Conservation (phyloP, 1,284 basidiomycete genomes). For the Taiwanofungus camphoratus region DNA sequence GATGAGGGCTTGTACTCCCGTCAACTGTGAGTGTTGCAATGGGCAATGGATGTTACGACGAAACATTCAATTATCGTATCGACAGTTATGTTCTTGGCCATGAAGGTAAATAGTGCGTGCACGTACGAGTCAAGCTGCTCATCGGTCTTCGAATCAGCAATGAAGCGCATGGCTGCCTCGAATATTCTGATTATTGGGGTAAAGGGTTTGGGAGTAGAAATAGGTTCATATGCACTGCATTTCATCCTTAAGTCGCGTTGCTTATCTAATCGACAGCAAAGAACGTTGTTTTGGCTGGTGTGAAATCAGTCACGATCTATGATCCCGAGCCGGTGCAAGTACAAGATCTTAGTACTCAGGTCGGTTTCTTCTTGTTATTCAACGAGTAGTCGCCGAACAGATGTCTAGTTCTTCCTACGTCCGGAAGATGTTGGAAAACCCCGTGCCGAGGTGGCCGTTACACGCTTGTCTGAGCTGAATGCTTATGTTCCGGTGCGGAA, state of each 20-base stretch:
- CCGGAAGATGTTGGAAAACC: conserved; percentile 84
- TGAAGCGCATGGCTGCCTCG: conserved; percentile 98
- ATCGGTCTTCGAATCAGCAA: conserved; percentile 53
- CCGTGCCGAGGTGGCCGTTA: conserved; percentile 80
- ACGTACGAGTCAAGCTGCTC: background rate
- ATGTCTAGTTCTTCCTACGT: conserved; percentile 86
- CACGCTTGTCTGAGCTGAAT: conserved; percentile 94
- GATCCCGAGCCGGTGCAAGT: conserved; percentile 87
- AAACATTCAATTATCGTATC: conserved; percentile 8
- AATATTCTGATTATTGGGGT: conserved; percentile 94
- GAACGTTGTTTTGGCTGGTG: conserved; percentile 92
- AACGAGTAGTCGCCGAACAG: conserved; percentile 6
- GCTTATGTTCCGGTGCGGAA: conserved; percentile 92
- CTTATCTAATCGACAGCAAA: conserved; percentile 65
- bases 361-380: conserved; percentile 9
- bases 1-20: conserved; percentile 94
- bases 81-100: conserved; percentile 91
- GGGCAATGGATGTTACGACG: conserved; percentile 17
- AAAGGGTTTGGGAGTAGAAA: conserved; percentile 93
- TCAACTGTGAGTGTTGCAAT: conserved; percentile 72
- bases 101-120: conserved; percentile 57
- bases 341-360: conserved; percentile 91
- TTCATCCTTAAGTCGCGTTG: background rate
- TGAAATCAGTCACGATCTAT: conserved; percentile 95
- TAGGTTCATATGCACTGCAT: conserved; percentile 52